Conservation (phyloP, 805 yeast species). For the Tetrapisispora phaffii region DNA sequence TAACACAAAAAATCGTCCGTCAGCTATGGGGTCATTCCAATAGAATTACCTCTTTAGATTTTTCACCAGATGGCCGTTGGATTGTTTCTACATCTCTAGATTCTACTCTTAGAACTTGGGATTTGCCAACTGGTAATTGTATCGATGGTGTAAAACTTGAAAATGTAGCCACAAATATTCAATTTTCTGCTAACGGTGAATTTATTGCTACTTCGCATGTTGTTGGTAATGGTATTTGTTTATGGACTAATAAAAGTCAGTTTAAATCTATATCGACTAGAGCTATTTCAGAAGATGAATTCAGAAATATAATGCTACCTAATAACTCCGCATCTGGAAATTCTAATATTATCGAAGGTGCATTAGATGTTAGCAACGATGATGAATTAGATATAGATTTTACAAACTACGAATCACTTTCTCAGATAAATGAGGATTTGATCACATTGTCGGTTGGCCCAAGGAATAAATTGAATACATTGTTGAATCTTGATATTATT, state of each 20-base stretch:
- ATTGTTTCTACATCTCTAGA: constrained; percentile 75
- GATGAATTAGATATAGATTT: constrained; percentile 20
- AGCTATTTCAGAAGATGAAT: constrained; percentile 67
- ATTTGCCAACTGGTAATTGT: constrained; percentile 92
- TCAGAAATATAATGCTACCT: constrained; percentile 54
- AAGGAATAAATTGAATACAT: constrained; percentile 65
- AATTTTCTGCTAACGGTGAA: constrained; percentile 82
- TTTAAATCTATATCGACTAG: constrained; percentile 68
- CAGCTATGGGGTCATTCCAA: constrained; percentile 83
- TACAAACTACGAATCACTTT: constrained; percentile 40
- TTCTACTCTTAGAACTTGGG: constrained; percentile 90
- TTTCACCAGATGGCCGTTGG: constrained; percentile 95
- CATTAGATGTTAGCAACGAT: constrained; percentile 37
- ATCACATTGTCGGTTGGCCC: constrained; percentile 72
- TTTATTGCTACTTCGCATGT: constrained; percentile 89
- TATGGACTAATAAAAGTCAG: constrained; percentile 90
- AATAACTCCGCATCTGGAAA: constrained; percentile 74
- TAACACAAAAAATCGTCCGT: constrained; percentile 75
- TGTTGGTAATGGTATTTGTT: constrained; percentile 73
- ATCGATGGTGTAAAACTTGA: constrained; percentile 80
- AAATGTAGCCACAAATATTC: constrained; percentile 69
- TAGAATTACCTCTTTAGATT: constrained; percentile 78
- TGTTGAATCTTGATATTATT: constrained; percentile 74
- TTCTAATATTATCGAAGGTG: constrained; percentile 63
- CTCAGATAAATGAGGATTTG: constrained; percentile 53